Evolutionary conservation across 2,329 filamentous ascomycete genomes (phyloP), one percentile per base, ranked within the genome.

Genomic region (Domatiomyces globalis): DNA sequence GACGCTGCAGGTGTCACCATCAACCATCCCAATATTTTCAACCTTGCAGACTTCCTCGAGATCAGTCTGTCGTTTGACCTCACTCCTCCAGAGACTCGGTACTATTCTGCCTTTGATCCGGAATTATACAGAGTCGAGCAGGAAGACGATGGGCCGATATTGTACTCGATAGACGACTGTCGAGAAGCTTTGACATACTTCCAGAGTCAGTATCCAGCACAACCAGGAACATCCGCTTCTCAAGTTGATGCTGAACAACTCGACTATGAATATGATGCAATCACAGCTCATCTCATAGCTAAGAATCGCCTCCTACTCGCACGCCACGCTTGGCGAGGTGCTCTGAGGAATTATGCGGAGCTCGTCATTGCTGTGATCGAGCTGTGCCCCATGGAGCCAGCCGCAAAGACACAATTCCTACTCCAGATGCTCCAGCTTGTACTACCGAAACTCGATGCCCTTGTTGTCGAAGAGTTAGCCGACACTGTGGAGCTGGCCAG

Each of bases 11-110:
- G 83, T 46, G 78, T 85, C 50, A 72, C 80, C 4, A 71, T 84
- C 39, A 70, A 73, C 25, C 84, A 87, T 52, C 77, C 83, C 0
- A 88, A 85, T 2, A 77, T 96, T 5, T 95, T 96, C 62, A 88
- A 95, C 58, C 75, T 96, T 19, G 92, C 94, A 61, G 92, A 98
- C 67, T 96, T 96, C 62, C 77, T 92, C 64, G 81, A 85, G 54
- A 67, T 84, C 9, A 74, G 78, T 46, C 72, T 81, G 42, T 67
- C 69, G 0, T 65, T 67, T 52, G 63, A 67, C 10, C 61, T 69
- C 44, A 63, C 75, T 1, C 66, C 76, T 2, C 79, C 81, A 2
- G 65, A 72, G 4, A 69, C 85, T 18, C 68, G 72, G 43, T 78
- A 78, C 54, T 83, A 89, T 54, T 70, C 71, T 17, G 80, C 81